Percentiles rank a stretch among this genome's conserved stretches.
phyloP scores from a whole-genome alignment of 345 rosid species.

The Adansonia digitata region DNA sequence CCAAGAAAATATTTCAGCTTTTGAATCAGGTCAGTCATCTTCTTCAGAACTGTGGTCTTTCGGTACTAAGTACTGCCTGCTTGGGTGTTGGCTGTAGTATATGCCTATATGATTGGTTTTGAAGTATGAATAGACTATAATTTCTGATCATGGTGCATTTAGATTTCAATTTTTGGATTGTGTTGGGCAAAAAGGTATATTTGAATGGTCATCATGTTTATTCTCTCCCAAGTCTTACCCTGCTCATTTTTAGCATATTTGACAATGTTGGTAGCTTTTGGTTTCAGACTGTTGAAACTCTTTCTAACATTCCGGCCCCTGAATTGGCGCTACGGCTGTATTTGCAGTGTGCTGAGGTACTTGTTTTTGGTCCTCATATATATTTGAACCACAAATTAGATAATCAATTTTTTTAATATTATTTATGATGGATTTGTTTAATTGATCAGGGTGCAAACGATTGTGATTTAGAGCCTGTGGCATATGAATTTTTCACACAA shows the following conservation, averaged over 20 bases:
- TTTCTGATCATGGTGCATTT: background rate
- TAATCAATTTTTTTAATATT: background rate
- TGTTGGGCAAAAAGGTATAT: background rate
- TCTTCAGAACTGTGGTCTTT: background rate
- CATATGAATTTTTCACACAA: conserved; percentile 97
- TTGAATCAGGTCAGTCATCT: conserved; percentile 61
- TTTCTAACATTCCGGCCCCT: conserved; percentile 74
- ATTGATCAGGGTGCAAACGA: conserved; percentile 89
- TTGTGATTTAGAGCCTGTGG: conserved; percentile 88
- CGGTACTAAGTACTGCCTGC: background rate
- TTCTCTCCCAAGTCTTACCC: background rate
- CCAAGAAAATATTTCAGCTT: conserved; percentile 88
- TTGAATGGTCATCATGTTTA: background rate
- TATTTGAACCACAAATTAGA: conserved; percentile 11
- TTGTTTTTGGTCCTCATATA: background rate
- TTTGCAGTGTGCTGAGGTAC: conserved; percentile 99
- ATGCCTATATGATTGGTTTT: background rate
- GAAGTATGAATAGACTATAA: background rate
- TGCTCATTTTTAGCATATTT: background rate
- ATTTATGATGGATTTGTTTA: conserved; percentile 11
- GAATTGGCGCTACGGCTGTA: conserved; percentile 80
- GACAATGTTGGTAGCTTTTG: conserved; percentile 1
- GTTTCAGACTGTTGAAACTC: conserved; percentile 73
- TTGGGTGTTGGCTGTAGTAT: background rate
- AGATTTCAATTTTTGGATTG: background rate